Evolutionary conservation across 2,329 filamentous ascomycete species (phyloP), one percentile per base, ranked within the genome.

Genomic region (Colletotrichum tropicicola): DNA sequence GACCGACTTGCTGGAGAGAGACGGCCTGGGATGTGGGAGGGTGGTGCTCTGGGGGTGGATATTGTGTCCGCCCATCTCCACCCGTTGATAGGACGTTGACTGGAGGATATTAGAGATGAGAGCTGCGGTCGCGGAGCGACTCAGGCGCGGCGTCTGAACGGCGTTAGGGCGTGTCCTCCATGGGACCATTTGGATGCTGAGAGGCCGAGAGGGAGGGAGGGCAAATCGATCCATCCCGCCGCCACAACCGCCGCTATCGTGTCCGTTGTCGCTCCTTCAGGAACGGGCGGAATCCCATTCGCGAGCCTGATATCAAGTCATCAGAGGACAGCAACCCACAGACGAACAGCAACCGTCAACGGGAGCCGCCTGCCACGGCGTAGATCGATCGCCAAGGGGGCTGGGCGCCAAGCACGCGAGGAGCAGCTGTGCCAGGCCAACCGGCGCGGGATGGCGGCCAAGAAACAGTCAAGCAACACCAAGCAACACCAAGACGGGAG

Each of bases 401-500:
- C 62, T 56, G 44, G 57, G 49, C 62, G 57, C 58, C 62, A 55
- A 56, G 47, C 8, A 54, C 5, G 53, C 32, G 27, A 54, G 48
- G 51, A 41, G 32, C 41, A 52, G 52, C 27, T 6, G 39, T n/a
- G n/a, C n/a, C n/a, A n/a, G n/a, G n/a, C n/a, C n/a, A n/a, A n/a
- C n/a, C n/a, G 32, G 55, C 44, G 47, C 56, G 35, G 44, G 15
- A 45, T 62, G 62, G 57, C 23, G 23, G 43, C 44, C 62, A 61
- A 51, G 44, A 30, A 15, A 25, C 23, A 15, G 19, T 19, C 43
- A 43, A 59, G 55, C 28, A 65, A 28, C 48, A 62, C 28, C 49
- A 65, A 65, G 51, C 62, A 47, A 28, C 25, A 28, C 61, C 49
- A 64, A 48, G 60, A 59, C 49, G 57, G 62, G 57, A 32, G 57